These are phyloP conservation scores for Rubia tinctorum DNA, from an alignment of 305 asterid genomes.

Conservation along the genomic window DNA sequence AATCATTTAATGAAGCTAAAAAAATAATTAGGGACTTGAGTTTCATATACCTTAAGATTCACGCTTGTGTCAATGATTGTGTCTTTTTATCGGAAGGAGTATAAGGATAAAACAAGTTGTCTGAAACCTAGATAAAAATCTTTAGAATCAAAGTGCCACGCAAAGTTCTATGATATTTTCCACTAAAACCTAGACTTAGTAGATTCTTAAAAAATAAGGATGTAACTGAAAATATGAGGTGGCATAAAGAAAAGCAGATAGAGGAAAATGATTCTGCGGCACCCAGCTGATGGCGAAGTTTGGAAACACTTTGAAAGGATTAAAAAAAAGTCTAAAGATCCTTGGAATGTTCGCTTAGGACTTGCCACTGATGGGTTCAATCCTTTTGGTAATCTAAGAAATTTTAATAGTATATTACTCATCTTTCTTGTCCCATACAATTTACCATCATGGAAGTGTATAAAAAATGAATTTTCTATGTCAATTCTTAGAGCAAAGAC, in stretches of 20 bases:
- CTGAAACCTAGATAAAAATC: neutral
- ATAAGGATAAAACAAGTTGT: neutral
- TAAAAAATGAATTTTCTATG: neutral
- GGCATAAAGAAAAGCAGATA: neutral
- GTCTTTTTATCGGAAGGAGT: neutral
- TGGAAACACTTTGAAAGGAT: neutral
- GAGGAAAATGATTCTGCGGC: neutral
- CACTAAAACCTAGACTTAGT: too few species aligned
- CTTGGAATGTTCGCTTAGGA: neutral
- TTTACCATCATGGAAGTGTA: conserved; percentile 20
- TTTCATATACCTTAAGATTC: neutral
- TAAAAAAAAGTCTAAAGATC: neutral
- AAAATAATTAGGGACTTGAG: neutral
- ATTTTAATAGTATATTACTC: conserved; percentile 18
- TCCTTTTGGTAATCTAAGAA: conserved; percentile 12
- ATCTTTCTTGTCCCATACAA: conserved; percentile 20
- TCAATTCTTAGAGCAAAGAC: neutral
- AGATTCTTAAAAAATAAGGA: too few species aligned
- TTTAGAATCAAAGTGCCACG: too few species aligned
- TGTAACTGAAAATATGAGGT: neutral
- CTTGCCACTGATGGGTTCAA: too few species aligned
- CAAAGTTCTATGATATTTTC: too few species aligned
- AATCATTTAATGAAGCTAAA: neutral
- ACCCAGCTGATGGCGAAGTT: neutral
- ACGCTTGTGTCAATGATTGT: neutral